Base-by-base conservation (phyloP, 768 basidiomycete species). In the Amanita muscaria region DNA sequence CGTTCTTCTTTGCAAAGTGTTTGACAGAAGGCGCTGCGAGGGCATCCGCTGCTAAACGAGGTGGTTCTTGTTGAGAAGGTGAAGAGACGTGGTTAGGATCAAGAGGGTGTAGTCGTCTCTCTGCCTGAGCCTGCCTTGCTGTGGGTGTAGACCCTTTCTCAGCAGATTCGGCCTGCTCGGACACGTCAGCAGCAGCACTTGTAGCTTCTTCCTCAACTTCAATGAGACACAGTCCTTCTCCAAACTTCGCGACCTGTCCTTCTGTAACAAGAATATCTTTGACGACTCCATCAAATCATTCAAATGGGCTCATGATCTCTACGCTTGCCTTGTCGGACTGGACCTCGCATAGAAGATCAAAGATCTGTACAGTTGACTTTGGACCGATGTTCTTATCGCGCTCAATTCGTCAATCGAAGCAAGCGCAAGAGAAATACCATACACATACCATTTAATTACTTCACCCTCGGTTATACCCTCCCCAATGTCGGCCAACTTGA, bases 401-500 rank as follows among this genome's bases (percentile, higher is more conserved):
- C n/a, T n/a, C n/a, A n/a, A n/a, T n/a, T n/a, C n/a, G n/a, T n/a
- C n/a, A n/a, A n/a, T n/a, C n/a, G n/a, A n/a, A 42, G 44, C 43
- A 50, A 49, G 38, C 50, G 52, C 5, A 24, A 38, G 59, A 59
- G 29, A 52, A 49, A n/a, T n/a, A n/a, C n/a, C 49, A 44, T 43
- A 25, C 12, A 70, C 78, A 49, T 49, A 85, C 88, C 89, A 92
- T 60, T 80, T 82, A 37, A 93, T 79, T 51, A 92, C 74, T 63
- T 93, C 88, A 56, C 86, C 88, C 60, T 92, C 88, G 18, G 88
- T 89, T 52, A 92, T 90, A 4, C 89, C 89, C 62, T 91, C 88
- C 3, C 90, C 88, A 56, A 91, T 88, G 58, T 89, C 86, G 1
- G 86, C 85, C 30, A 88, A 75, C 46, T 79, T 86, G 68, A 88